These are phyloP conservation scores for Xylariaceae sp. DNA, from an alignment of 2,329 filamentous ascomycete species.

Conservation along the genomic window DNA sequence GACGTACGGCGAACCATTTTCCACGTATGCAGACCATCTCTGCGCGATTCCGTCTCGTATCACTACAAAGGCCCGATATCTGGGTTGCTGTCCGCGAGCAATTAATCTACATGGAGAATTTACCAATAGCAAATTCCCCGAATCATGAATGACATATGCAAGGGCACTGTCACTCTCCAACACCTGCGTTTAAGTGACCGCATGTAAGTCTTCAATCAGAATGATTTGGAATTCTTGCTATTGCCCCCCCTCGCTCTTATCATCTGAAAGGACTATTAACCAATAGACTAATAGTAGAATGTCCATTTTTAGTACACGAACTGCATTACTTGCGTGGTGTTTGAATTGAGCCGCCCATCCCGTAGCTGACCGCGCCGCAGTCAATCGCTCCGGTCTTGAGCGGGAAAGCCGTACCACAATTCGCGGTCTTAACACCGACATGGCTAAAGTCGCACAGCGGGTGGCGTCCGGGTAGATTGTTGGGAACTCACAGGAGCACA, in stretches of 20 bases:
- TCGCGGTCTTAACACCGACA: conserved; percentile 1
- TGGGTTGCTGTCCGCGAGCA: conserved; percentile 1
- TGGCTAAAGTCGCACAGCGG: conserved; percentile 29
- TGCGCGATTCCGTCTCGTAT: conserved; percentile 1
- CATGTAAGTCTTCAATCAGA: conserved; percentile 21
- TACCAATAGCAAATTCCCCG: not conserved
- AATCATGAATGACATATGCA: conserved; percentile 11
- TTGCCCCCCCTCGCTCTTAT: conserved; percentile 15
- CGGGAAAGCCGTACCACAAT: conserved; percentile 16
- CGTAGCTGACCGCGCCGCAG: conserved; percentile 19
- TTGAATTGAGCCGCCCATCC: conserved; percentile 21
- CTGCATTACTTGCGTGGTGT: conserved; percentile 8
- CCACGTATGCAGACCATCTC: not conserved
- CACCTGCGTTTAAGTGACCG: conserved; percentile 9
- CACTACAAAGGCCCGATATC: not conserved
- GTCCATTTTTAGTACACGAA: conserved; percentile 23
- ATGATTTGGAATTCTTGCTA: conserved; percentile 25
- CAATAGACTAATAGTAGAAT: conserved; percentile 18
- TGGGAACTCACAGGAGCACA: conserved; percentile 8
- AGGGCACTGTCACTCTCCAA: conserved; percentile 12
- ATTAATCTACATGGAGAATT: conserved; percentile 9
- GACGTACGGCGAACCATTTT: conserved; percentile 2
- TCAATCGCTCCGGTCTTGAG: conserved; percentile 21
- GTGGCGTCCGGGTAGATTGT: conserved; percentile 19
- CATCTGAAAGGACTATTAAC: conserved; percentile 13